A percentile compares a stretch with the other conserved stretches of the same genome.
These are phyloP conservation scores for Colletotrichum lini DNA, from an alignment of 2,329 filamentous ascomycete genomes.

Conservation along the genomic window DNA sequence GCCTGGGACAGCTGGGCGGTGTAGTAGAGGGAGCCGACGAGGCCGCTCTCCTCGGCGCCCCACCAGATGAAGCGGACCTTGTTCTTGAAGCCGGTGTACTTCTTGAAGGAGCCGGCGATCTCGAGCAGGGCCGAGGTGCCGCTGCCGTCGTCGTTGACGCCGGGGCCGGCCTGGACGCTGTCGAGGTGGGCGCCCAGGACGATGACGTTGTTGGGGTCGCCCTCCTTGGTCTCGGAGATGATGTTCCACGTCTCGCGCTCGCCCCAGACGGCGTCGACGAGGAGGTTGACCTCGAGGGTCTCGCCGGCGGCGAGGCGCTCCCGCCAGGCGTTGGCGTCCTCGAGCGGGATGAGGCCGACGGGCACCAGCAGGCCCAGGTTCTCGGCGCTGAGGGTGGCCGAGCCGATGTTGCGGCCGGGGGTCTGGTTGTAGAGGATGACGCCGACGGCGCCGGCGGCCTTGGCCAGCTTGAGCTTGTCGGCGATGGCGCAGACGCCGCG, in stretches of 20 bases:
- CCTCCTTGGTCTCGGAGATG: constrained; percentile 59
- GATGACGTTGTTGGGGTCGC: constrained; percentile 59
- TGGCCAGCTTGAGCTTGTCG: constrained; percentile 61
- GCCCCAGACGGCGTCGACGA: constrained; percentile 56
- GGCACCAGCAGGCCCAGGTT: constrained; percentile 54
- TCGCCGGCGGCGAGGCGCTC: constrained; percentile 52
- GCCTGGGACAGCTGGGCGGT: constrained; percentile 52
- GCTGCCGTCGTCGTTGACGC: constrained; percentile 59
- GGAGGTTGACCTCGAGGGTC: constrained; percentile 51
- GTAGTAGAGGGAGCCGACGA: constrained; percentile 61
- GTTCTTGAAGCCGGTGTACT: constrained; percentile 57
- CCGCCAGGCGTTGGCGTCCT: constrained; percentile 55
- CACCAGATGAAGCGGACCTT: constrained; percentile 61
- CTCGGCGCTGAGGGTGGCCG: constrained; percentile 67
- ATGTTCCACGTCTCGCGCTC: constrained; percentile 57
- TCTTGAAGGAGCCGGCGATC: constrained; percentile 54
- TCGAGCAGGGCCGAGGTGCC: constrained; percentile 57
- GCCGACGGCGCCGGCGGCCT: constrained; percentile 57
- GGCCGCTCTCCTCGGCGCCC: constrained; percentile 60
- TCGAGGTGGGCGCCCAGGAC: constrained; percentile 60
- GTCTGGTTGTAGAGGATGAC: constrained; percentile 75
- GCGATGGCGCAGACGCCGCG: constrained; percentile 59
- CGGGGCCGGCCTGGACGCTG: constrained; percentile 56
- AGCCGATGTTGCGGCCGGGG: constrained; percentile 58
- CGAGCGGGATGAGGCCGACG: constrained; percentile 54